Evolutionary conservation across 2,329 filamentous ascomycete species (phyloP), one percentile per base, ranked within the genome.

Genomic region (Cadophora sp.): DNA sequence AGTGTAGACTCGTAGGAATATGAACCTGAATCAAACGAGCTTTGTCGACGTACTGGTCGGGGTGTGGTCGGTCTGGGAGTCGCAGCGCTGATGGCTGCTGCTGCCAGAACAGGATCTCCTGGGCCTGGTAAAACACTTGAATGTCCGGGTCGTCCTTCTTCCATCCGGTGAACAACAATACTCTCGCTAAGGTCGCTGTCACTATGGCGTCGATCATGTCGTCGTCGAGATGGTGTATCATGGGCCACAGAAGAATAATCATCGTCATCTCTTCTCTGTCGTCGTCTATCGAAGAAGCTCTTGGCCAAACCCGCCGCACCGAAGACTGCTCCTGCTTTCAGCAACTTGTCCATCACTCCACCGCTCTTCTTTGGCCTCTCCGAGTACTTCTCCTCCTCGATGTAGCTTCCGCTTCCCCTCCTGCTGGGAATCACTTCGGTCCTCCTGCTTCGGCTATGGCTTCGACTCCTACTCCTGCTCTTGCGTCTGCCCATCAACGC

Each of bases 181-280:
- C 66, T 75, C n/a, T 88, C 86, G 65, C 82, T 89, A 67, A 80
- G 76, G 20, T 83, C 77, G 66, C 79, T 83, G 45, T 73, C 71
- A 24, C 65, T 65, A 51, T 80, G 65, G 73, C 80, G 70, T 74
- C 78, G 79, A 62, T 20, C 27, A 51, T 79, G 79, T 48, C 81
- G 77, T 55, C 84, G 77, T 55, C 84, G 81, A 68, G 83, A 83
- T 3, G 87, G 87, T 1, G 87, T 89, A 64, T 89, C 87, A 0
- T 84, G 87, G 1, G 84, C 84, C 2, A 90, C 87, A 3, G 86
- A 87, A 14, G 87, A 89, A 72, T 89, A 88, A 56, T 90, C 87
- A 59, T 89, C 87, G 24, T 82, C 81, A 14, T 79, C 76, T 62
- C 76, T 79, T 48, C 78, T 78, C 47, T 78, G 79, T 33, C 84